Evolutionary conservation across 2,329 filamentous ascomycete species (phyloP).

Genomic region (Tolypocladium pustulatum): DNA sequence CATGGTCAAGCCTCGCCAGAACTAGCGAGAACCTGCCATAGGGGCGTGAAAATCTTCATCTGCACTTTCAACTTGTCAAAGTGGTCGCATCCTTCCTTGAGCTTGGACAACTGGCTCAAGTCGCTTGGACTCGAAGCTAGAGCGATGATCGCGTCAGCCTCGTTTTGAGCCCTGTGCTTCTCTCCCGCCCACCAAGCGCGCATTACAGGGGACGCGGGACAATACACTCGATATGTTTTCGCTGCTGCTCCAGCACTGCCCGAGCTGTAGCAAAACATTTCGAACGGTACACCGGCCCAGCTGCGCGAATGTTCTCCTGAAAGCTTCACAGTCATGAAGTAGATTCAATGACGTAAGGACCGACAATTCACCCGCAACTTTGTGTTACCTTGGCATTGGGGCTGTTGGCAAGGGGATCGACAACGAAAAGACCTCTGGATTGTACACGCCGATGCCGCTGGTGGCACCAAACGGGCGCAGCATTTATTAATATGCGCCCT

Average conservation of each 20-base stretch:
- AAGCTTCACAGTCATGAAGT: slow-evolving; percentile 12
- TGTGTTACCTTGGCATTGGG: slow-evolving; percentile 28
- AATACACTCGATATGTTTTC: slow-evolving; percentile 54
- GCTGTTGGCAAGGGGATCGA: background rate
- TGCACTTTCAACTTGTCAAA: slow-evolving; percentile 66
- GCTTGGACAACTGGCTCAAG: slow-evolving; percentile 61
- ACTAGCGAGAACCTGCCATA: slow-evolving; percentile 35
- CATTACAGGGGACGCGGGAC: background rate
- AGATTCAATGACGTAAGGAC: background rate
- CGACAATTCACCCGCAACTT: slow-evolving; percentile 36
- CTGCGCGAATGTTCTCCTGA: slow-evolving; percentile 60
- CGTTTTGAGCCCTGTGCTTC: background rate
- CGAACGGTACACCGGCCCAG: slow-evolving; percentile 71
- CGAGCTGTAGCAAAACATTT: slow-evolving; percentile 56
- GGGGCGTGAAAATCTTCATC: slow-evolving; percentile 59
- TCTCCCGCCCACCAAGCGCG: background rate
- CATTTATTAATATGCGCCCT: too few relatives aligned
- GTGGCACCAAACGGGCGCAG: slow-evolving; percentile 64
- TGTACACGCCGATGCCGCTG: slow-evolving; percentile 67
- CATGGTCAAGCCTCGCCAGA: slow-evolving; percentile 78
- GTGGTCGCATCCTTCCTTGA: slow-evolving; percentile 56
- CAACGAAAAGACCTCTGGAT: slow-evolving; percentile 44
- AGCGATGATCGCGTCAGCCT: background rate
- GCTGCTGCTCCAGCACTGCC: slow-evolving; percentile 52
- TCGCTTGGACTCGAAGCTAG: slow-evolving; percentile 66